These are phyloP conservation scores for Saccharomycopsis selenospora DNA, from an alignment of 805 yeast species.

Conservation along the genomic window DNA sequence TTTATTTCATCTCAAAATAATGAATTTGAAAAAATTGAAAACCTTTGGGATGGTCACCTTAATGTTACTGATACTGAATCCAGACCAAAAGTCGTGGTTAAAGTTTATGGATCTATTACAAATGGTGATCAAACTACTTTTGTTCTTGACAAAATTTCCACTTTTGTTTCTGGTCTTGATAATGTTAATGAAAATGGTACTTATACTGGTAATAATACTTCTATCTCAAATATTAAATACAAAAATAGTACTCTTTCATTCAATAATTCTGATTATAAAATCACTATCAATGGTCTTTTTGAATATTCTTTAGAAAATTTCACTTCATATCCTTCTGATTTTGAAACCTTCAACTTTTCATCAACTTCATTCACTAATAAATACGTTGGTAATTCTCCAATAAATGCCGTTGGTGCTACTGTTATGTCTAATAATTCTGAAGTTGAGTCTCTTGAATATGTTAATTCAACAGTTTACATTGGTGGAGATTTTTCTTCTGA, in stretches of 20 bases:
- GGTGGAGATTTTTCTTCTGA: conserved; percentile 43
- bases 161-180: conserved; percentile 43
- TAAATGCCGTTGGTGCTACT: conserved; percentile 34
- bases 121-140: conserved; percentile 36
- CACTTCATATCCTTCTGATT: conserved; percentile 40
- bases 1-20: conserved; percentile 67
- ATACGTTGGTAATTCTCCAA: conserved; percentile 41
- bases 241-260: conserved; percentile 17
- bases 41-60: conserved; percentile 62
- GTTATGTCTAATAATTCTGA: conserved; percentile 26
- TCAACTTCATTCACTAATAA: conserved; percentile 22
- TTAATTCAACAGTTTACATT: conserved; percentile 33
- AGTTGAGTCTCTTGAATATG: conserved; percentile 34
- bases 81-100: conserved; percentile 39
- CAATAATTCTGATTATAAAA: conserved; percentile 21
- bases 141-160: conserved; percentile 65
- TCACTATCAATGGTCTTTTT: conserved; percentile 66
- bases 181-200: conserved; percentile 27
- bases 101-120: conserved; percentile 26
- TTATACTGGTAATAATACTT: conserved; percentile 23
- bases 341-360: conserved; percentile 26
- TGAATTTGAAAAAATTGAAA: conserved; percentile 71
- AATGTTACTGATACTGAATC: conserved; percentile 34
- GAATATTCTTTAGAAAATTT: conserved; percentile 75
- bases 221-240: conserved; percentile 23